A percentile compares a stretch with the other conserved stretches of the same genome.
phyloP scores from a whole-genome alignment of 345 rosid genomes.

The Arabidopsis arenosa region DNA sequence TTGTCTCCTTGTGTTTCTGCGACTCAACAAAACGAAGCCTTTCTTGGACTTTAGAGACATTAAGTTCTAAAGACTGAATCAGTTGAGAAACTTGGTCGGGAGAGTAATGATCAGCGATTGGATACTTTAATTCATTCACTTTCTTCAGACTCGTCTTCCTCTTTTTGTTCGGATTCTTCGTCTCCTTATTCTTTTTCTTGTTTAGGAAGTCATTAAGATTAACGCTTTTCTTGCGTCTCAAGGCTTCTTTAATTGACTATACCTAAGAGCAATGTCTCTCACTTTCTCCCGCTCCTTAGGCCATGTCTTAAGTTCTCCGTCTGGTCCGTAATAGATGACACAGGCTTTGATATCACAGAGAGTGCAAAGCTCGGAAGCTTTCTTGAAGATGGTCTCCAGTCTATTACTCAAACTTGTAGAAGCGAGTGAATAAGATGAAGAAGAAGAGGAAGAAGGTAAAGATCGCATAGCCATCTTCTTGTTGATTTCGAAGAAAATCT shows the following conservation, averaged over 20 bases:
- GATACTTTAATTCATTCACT: not conserved
- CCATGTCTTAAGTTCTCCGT: slow-evolving; percentile 31
- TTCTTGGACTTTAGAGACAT: not conserved
- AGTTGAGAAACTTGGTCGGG: not conserved
- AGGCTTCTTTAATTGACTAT: not conserved
- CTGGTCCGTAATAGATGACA: slow-evolving; percentile 20
- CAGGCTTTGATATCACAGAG: slow-evolving; percentile 24
- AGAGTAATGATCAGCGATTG: slow-evolving; percentile 24
- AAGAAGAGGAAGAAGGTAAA: not conserved
- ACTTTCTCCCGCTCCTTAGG: slow-evolving; percentile 10
- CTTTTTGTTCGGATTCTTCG: not conserved
- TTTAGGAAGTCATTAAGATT: not conserved
- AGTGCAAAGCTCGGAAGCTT: slow-evolving; percentile 28
- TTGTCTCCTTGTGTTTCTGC: not conserved
- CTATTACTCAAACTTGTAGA: not conserved
- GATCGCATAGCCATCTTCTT: slow-evolving; percentile 3
- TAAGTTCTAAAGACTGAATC: not conserved
- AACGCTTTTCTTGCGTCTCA: slow-evolving; percentile 11
- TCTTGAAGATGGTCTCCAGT: slow-evolving; percentile 27
- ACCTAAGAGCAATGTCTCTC: slow-evolving; percentile 23
- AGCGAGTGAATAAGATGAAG: slow-evolving; percentile 3
- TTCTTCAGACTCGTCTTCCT: not conserved
- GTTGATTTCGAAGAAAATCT: not conserved
- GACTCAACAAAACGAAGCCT: slow-evolving; percentile 3
- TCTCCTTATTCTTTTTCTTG: not conserved